Evolutionary conservation across 2,329 filamentous ascomycete genomes (phyloP).

Genomic region (Ceratocystis destructans): DNA sequence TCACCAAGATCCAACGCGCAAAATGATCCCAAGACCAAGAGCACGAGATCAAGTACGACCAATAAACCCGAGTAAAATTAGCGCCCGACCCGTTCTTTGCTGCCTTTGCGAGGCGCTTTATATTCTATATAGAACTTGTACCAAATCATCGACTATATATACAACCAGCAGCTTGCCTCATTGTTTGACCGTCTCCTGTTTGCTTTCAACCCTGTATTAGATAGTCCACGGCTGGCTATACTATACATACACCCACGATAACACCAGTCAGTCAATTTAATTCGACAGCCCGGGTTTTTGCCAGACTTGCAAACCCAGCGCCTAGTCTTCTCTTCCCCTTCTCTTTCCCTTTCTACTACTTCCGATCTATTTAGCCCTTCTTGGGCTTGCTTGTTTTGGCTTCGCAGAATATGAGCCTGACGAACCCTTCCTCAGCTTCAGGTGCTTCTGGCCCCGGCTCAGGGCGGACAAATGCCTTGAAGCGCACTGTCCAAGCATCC

Average conservation of each 20-base stretch:
- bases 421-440: slow-evolving; percentile 39
- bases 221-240: neutral
- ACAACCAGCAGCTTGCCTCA: neutral
- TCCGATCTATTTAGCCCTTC: neutral
- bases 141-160: neutral
- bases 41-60: neutral
- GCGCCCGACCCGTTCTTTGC: no score
- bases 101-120: neutral
- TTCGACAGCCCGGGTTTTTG: neutral
- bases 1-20: neutral
- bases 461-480: slow-evolving; percentile 35
- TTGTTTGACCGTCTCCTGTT: neutral
- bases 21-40: neutral
- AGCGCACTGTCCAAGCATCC: slow-evolving; percentile 33
- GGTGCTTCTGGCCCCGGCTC: slow-evolving; percentile 37
- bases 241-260: neutral
- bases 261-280: neutral
- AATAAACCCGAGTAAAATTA: neutral
- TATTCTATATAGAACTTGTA: neutral
- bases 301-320: no score
- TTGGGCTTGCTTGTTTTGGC: neutral
- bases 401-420: slow-evolving; percentile 34
- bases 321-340: neutral
- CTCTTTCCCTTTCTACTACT: neutral
- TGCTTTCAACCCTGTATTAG: neutral